phyloP scores from a whole-genome alignment of 2,329 filamentous ascomycete species.

The Myriosclerotinia duriaeana region DNA sequence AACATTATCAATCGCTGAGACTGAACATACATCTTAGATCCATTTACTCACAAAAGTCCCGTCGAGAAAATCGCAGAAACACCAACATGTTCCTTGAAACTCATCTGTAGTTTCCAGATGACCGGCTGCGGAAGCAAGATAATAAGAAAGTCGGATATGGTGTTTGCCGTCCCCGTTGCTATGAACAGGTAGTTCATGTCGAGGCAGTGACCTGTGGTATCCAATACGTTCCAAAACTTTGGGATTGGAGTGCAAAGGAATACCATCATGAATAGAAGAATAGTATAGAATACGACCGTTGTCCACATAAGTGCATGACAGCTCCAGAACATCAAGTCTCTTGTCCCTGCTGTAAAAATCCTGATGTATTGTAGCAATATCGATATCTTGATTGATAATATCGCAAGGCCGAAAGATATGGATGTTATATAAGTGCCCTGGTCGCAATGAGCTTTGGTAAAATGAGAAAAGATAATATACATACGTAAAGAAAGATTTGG shows the following conservation, averaged over 20 bases:
- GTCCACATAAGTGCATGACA: constrained; percentile 11
- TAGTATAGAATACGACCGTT: not conserved
- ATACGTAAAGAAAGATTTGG: constrained; percentile 5
- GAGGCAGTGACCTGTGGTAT: constrained; percentile 3
- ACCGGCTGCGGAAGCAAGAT: constrained; percentile 4
- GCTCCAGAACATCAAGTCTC: constrained; percentile 12
- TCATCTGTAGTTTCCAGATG: constrained; percentile 9
- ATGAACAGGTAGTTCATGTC: not conserved
- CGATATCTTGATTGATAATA: constrained; percentile 12
- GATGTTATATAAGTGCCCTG: constrained; percentile 12
- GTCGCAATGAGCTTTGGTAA: not conserved
- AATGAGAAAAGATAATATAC: not conserved
- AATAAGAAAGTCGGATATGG: constrained; percentile 8
- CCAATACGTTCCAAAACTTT: constrained; percentile 3
- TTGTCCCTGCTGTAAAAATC: constrained; percentile 1
- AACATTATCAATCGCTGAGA: not conserved
- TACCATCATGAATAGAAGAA: not conserved
- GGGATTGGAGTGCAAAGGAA: constrained; percentile 3
- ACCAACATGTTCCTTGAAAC: constrained; percentile 10
- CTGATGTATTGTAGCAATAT: constrained; percentile 13
- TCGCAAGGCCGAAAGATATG: constrained; percentile 11
- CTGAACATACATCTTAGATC: not conserved
- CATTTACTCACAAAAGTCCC: not conserved
- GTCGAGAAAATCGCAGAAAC: constrained; percentile 12
- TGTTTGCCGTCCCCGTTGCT: not conserved